These are phyloP conservation scores for Aspergillus olivimuriae DNA, from an alignment of 495 filamentous ascomycete species.

Conservation along the genomic window DNA sequence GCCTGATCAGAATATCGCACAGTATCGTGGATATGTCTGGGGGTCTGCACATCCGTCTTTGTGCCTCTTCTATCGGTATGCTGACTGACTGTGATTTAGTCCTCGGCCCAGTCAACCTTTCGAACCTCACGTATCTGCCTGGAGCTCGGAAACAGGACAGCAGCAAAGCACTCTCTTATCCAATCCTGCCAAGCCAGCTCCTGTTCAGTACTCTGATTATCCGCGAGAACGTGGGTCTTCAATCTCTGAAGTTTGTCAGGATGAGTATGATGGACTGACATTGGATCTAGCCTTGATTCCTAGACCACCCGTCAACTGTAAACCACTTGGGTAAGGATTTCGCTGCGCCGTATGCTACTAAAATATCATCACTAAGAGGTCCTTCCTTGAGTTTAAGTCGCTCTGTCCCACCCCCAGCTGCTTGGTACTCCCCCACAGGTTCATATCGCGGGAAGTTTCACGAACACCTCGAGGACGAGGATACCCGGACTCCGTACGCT, in stretches of 20 bases:
- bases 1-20: not conserved
- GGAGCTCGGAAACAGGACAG: not conserved
- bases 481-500: no score
- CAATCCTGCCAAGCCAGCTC: no score
- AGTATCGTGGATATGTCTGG: constrained; percentile 3
- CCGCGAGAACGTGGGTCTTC: no score
- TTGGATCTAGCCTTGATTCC: no score
- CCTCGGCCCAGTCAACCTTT: not conserved
- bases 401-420: not conserved
- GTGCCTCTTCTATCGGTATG: not conserved
- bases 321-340: no score
- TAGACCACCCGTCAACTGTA: no score
- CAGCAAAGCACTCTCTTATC: not conserved
- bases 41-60: constrained; percentile 4
- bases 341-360: no score
- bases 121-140: not conserved
- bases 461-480: not conserved
- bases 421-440: not conserved
- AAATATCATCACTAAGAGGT: no score
- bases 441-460: not conserved
- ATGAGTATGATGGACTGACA: no score
- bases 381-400: no score
- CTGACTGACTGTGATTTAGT: not conserved
- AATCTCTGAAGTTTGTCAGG: no score
- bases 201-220: no score